These are phyloP conservation scores for Agaricus blazei DNA, from an alignment of 768 basidiomycete genomes.

Conservation along the genomic window DNA sequence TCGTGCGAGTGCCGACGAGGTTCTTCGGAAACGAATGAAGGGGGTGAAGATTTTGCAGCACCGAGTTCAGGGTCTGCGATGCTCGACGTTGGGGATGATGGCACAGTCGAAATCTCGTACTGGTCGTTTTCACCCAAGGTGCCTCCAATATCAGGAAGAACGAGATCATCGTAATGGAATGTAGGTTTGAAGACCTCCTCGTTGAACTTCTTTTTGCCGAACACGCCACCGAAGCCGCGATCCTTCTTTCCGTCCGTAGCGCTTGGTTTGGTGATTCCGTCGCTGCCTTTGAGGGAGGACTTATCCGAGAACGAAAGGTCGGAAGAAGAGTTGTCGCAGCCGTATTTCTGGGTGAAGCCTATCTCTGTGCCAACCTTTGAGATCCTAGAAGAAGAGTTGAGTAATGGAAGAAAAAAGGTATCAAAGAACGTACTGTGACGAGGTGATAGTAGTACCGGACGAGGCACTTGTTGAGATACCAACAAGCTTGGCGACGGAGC, in stretches of 20 bases:
- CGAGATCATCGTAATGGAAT: constrained; percentile 30
- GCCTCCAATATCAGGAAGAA: constrained; percentile 33
- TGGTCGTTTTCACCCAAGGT: constrained; percentile 31
- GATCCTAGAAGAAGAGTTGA: constrained; percentile 12
- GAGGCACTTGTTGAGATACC: constrained; percentile 21
- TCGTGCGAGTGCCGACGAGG: constrained; percentile 6
- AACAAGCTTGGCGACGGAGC: constrained; percentile 33
- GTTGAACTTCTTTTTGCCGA: constrained; percentile 30
- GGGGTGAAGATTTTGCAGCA: constrained; percentile 20
- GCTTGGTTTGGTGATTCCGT: neutral
- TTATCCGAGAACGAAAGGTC: constrained; percentile 3
- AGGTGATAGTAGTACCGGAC: constrained; percentile 20
- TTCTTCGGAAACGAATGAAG: neutral
- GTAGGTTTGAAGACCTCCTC: constrained; percentile 27
- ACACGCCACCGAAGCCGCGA: constrained; percentile 32
- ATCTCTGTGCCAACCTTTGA: neutral
- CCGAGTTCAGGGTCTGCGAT: constrained; percentile 22
- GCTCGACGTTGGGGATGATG: constrained; percentile 30
- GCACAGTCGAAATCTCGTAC: constrained; percentile 18
- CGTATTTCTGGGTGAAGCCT: neutral
- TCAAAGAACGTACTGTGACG: constrained; percentile 18
- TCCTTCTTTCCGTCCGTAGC: neutral
- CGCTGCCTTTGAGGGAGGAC: neutral
- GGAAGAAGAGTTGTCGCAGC: constrained; percentile 3
- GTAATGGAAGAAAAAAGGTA: neutral